Percentiles rank a stretch among this genome's conserved stretches.
phyloP scores from a whole-genome alignment of 2,329 filamentous ascomycete species.

The Fusarium austroafricanum region DNA sequence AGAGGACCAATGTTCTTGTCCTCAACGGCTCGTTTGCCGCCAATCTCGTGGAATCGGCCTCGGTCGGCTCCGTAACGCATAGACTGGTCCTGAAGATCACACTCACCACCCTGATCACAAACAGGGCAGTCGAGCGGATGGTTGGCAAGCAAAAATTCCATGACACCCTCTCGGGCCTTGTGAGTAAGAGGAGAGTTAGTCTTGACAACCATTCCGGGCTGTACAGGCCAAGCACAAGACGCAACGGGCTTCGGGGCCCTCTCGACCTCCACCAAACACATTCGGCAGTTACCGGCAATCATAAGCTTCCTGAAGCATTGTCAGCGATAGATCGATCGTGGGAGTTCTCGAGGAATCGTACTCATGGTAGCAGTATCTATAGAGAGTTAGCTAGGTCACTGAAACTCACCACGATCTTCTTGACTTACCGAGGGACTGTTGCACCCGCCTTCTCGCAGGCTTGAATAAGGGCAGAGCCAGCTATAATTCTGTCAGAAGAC shows the following conservation, averaged over 20 bases:
- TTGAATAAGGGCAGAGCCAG: conserved; percentile 96
- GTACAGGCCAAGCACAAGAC: conserved; percentile 98
- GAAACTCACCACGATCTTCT: conserved; percentile 19
- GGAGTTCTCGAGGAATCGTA: conserved; percentile 60
- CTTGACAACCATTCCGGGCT: conserved; percentile 99
- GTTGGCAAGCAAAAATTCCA: conserved; percentile 98
- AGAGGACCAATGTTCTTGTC: conserved; percentile 99
- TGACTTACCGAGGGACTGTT: conserved; percentile 81
- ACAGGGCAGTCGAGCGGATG: conserved; percentile 96
- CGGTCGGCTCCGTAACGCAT: conserved; percentile 98
- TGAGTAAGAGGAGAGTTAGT: conserved; percentile 96
- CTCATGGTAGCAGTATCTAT: conserved; percentile 98
- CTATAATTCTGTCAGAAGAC: conserved; percentile 65
- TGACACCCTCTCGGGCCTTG: conserved; percentile 98
- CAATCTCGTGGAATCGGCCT: conserved; percentile 95
- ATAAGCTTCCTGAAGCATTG: conserved; percentile 81
- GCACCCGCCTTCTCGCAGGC: conserved; percentile 97
- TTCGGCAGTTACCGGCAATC: conserved; percentile 99
- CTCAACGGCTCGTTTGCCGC: conserved; percentile 96
- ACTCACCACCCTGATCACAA: conserved; percentile 99
- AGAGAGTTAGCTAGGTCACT: conserved; percentile 51
- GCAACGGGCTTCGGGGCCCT: conserved; percentile 95
- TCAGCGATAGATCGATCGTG: conserved; percentile 55
- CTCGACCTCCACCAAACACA: conserved; percentile 99
- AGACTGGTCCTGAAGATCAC: conserved; percentile 98